Evolutionary conservation across 257 asterid genomes (phyloP).

Genomic region (Leptodermis oblonga): DNA sequence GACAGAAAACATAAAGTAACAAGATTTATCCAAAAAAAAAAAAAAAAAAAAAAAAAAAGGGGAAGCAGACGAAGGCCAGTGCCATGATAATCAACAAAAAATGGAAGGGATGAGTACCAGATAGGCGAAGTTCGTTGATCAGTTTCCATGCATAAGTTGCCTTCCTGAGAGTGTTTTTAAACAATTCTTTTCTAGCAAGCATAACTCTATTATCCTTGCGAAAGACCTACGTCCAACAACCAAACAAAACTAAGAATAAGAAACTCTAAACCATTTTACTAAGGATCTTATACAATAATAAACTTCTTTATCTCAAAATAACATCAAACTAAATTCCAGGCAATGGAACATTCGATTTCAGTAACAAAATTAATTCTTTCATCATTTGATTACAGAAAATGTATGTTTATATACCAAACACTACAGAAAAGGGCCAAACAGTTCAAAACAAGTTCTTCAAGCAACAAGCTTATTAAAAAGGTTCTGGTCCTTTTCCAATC

Average conservation of each 20-base stretch:
- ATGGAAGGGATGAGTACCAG: conserved; percentile 35
- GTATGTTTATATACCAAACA: not conserved
- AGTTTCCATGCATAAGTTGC: conserved; percentile 80
- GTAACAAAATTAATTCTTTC: not conserved
- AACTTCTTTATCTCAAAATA: not conserved
- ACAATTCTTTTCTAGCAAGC: conserved; percentile 86
- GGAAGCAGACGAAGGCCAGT: not conserved
- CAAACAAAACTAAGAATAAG: conserved; percentile 1
- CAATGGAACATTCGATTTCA: not conserved
- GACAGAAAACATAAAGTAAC: conserved; percentile 13
- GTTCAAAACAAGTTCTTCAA: not conserved
- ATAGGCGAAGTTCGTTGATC: conserved; percentile 63
- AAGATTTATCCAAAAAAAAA: too few relatives aligned
- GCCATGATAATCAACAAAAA: not conserved
- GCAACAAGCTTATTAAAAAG: not conserved
- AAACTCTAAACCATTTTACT: conserved; percentile 1
- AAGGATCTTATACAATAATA: too few relatives aligned
- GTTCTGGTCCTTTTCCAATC: not conserved
- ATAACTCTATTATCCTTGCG: conserved; percentile 76
- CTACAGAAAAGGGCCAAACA: not conserved
- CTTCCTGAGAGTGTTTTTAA: conserved; percentile 87
- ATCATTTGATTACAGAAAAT: not conserved
- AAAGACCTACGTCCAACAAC: conserved; percentile 47
- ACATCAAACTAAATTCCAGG: not conserved
- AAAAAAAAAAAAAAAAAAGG: conserved; percentile 5